Evolutionary conservation across 2,329 filamentous ascomycete genomes (phyloP), one percentile per base, ranked within the genome.

Genomic region (Colletotrichum sublineola): DNA sequence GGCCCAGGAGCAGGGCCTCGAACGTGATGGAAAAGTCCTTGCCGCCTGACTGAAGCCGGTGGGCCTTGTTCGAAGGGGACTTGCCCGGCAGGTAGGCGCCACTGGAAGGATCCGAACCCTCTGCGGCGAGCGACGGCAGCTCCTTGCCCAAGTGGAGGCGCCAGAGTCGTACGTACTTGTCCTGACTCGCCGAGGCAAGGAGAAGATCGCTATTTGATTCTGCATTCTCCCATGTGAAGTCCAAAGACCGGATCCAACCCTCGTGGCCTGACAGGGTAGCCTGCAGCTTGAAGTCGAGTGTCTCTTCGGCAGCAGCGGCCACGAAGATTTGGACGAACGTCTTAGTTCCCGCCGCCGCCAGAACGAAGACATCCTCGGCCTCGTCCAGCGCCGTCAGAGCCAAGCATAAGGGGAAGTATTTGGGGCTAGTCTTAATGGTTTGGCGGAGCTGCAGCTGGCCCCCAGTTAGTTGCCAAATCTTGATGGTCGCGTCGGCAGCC

Each of bases 161-260:
- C 96, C 96, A 99, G 46, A 99, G 88, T 52, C 96, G 93, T 71
- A 98, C 92, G 78, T 98, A 99, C 83, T 97, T 98, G 82, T 99
- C 96, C 81, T 99, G 96, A 79, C 96, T 98, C 31, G 95, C 95
- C 14, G 96, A 98, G 0, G 96, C 94, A 29, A 99, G 87, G 31
- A 98, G 83, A 5, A 97, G 80, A 79, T 98, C 95, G 64, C 89
- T 89, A 0, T 84, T 81, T 0, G 82, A 75, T 31, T 83, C 82
- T 2, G 84, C 79, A 18, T 82, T 87, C 78, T 96, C 93, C 72
- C 84, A 85, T 1, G 90, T 89, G 76, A 99, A 96, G 74, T 92
- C 92, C 15, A 99, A 86, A 18, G 94, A 96, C 60, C 96, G 88
- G 58, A 99, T 91, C 96, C 96, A 99, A 68, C 94, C 96, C 82